Conservation (phyloP, 345 rosid genomes). For the Eucalyptus sp. region DNA sequence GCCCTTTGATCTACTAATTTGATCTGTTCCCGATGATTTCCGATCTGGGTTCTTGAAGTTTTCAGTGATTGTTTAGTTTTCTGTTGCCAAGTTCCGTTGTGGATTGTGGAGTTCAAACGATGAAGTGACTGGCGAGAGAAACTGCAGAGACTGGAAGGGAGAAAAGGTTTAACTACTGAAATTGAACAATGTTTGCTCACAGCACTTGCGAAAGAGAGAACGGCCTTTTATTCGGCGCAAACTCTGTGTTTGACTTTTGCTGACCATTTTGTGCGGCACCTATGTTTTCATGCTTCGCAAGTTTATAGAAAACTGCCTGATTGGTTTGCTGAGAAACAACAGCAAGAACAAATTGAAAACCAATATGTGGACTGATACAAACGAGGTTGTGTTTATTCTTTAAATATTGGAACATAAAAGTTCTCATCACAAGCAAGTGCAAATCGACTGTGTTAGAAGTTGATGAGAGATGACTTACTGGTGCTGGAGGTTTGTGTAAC, state of each 20-base stretch:
- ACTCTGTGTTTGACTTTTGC: background rate
- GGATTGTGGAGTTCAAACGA: background rate
- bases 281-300: background rate
- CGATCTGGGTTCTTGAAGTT: background rate
- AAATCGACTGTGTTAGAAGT: background rate
- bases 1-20: background rate
- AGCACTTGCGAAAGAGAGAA: background rate
- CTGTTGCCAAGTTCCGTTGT: background rate
- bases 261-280: background rate
- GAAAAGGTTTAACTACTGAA: background rate
- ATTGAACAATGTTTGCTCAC: background rate
- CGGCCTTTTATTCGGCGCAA: background rate
- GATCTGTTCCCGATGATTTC: background rate
- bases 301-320: background rate
- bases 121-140: background rate
- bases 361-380: background rate
- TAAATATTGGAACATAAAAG: background rate
- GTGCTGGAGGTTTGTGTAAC: background rate
- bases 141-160: background rate
- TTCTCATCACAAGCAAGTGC: background rate
- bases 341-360: background rate
- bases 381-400: background rate
- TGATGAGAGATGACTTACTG: background rate
- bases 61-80: background rate
- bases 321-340: background rate